Base-by-base conservation (phyloP, 2,329 filamentous ascomycete genomes). In the Xenoacremonium recifei region DNA sequence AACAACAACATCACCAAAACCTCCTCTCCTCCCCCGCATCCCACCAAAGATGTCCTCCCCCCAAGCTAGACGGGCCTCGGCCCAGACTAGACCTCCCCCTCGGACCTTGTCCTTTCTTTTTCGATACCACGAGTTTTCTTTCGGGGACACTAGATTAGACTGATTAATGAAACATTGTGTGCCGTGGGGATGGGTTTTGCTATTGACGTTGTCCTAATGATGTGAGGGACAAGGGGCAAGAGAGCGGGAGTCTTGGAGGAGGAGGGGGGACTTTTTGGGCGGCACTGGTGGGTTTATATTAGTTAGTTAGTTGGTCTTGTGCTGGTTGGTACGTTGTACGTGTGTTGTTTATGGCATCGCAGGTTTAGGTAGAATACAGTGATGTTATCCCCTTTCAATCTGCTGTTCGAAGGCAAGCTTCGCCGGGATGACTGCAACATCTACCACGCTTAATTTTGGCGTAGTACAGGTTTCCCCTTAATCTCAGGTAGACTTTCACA, bases 101-200 rank as follows among this genome's bases (percentile, higher is more conserved):
- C 44, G 39, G 42, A 53, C 41, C 51, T 47, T 50, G 36, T 48
- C 52, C 54, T 56, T 48, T 51, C 54, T 56, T 59, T 61, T 65
- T 64, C 61, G 61, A 68, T 68, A 67, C 64, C 64, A 67, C 49
- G 47, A 56, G 47, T 51, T 53, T 46, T 57, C 48, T n/a, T n/a
- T n/a, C 54, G 50, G 47, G 48, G 52, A 53, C 51, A 50, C 33
- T 64, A 62, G 61, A 67, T 54, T 65, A 65, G 59, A 66, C 49
- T 56, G 55, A 53, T 51, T 61, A 58, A 60, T 61, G 54, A 53
- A 45, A 37, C 21, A 39, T 57, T 53, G 44, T 40, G 47, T 42
- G n/a, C n/a, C n/a, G n/a, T n/a, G n/a, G 45, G 53, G 49, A 41
- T 50, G 46, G 43, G 55, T 49, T n/a, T n/a, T n/a, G n/a, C n/a